These are phyloP conservation scores for Lineolata rhizophorae DNA, from an alignment of 495 filamentous ascomycete species.

Conservation along the genomic window DNA sequence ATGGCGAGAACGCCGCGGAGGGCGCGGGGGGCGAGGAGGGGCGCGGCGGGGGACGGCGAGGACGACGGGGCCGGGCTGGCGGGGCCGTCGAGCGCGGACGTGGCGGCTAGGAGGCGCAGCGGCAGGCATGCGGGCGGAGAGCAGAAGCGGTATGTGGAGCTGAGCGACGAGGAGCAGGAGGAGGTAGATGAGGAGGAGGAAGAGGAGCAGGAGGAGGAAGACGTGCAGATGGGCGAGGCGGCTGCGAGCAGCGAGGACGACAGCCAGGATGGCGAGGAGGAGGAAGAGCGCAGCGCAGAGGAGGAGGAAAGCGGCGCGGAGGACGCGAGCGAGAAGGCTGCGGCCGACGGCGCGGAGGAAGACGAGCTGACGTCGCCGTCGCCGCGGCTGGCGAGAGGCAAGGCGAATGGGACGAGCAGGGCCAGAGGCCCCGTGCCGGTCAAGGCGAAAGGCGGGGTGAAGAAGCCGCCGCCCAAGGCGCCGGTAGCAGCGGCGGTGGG, in stretches of 20 bases:
- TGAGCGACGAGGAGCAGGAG: conserved; percentile 18
- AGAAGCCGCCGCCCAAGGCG: no score
- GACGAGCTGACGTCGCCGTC: no score
- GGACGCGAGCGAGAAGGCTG: conserved; percentile 4
- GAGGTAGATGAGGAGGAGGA: no score
- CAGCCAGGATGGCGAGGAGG: conserved; percentile 6
- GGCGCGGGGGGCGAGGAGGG: conserved; percentile 16
- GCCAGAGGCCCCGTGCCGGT: no score
- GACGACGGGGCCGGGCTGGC: no score
- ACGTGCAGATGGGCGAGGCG: no score
- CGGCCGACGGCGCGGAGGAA: conserved; percentile 8
- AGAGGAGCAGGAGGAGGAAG: conserved; percentile 5
- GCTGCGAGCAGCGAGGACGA: conserved; percentile 4
- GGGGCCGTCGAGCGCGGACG: conserved; percentile 13
- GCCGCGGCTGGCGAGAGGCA: no score
- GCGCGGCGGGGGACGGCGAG: conserved; percentile 18
- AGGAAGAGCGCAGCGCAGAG: conserved; percentile 4
- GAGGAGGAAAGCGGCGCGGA: conserved; percentile 5
- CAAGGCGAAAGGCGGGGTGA: no score
- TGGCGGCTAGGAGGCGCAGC: conserved; percentile 18
- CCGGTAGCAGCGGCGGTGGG: no score
- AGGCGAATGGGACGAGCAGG: no score
- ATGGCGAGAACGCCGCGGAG: conserved; percentile 3
- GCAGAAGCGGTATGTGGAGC: conserved; percentile 29
- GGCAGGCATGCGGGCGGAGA: conserved; percentile 31